Evolutionary conservation across 805 yeast species (phyloP).

Genomic region (Ogataea salicorniae): DNA sequence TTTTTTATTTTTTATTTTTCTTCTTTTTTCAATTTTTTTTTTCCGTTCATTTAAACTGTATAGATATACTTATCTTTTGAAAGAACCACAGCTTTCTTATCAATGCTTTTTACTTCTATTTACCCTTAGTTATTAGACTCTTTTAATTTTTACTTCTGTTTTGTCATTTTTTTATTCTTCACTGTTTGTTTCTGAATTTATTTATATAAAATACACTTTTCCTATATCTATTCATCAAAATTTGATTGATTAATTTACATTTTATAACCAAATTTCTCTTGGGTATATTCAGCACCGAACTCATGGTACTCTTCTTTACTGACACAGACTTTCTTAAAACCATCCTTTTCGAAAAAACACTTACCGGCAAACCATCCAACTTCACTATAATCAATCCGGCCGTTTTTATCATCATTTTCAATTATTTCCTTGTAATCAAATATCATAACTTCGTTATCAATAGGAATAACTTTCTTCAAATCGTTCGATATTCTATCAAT

Average conservation of each 20-base stretch:
- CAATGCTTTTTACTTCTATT: no score
- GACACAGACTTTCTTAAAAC: constrained; percentile 49
- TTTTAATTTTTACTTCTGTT: no score
- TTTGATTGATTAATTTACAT: not conserved
- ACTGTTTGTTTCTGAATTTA: no score
- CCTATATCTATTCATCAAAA: not conserved
- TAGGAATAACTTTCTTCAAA: constrained; percentile 62
- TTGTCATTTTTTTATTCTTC: no score
- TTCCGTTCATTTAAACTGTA: not conserved
- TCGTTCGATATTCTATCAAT: constrained; percentile 55
- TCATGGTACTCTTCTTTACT: constrained; percentile 80
- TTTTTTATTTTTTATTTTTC: not conserved
- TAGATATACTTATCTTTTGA: not conserved
- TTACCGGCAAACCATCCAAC: constrained; percentile 52
- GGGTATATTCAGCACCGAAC: constrained; percentile 55
- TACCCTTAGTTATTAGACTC: no score
- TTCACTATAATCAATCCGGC: constrained; percentile 37
- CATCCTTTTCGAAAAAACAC: constrained; percentile 39
- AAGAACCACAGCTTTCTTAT: no score
- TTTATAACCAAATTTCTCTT: constrained; percentile 29
- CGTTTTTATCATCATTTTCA: constrained; percentile 1
- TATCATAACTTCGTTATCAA: constrained; percentile 61
- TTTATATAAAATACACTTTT: not conserved
- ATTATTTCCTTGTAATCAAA: constrained; percentile 22
- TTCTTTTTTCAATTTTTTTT: not conserved